phyloP scores from a whole-genome alignment of 2,329 filamentous ascomycete genomes.

The Fusarium sp. region DNA sequence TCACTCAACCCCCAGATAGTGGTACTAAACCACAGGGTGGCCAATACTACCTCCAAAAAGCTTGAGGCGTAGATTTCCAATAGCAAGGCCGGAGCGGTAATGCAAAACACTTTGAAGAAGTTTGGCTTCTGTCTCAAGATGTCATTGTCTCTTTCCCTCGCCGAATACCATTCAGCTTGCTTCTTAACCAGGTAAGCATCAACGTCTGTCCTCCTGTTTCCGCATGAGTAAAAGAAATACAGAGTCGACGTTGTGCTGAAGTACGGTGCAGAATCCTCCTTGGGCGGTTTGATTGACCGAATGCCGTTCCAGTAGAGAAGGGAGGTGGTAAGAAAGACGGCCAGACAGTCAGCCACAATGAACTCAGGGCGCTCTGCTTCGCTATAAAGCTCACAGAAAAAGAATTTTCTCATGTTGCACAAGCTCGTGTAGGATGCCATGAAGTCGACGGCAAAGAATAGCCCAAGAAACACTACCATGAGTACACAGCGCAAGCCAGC shows the following conservation, averaged over 20 bases:
- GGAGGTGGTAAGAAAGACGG: background rate
- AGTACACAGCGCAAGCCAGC: conserved; percentile 15
- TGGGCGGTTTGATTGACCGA: conserved; percentile 9
- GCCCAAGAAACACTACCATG: conserved; percentile 25
- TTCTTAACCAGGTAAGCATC: background rate
- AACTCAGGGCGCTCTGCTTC: background rate
- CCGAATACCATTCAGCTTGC: background rate
- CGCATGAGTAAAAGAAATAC: background rate
- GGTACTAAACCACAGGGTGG: conserved; percentile 1
- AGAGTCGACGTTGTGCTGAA: background rate
- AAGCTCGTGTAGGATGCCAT: conserved; percentile 18
- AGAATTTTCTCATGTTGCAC: conserved; percentile 5
- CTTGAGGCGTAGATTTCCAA: conserved; percentile 18
- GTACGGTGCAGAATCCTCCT: background rate
- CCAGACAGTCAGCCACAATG: background rate
- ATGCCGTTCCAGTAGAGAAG: conserved; percentile 30
- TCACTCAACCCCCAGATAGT: background rate
- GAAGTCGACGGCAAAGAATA: conserved; percentile 8
- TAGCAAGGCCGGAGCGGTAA: conserved; percentile 8
- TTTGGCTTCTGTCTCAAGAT: background rate
- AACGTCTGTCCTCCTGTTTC: background rate
- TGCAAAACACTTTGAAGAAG: conserved; percentile 6
- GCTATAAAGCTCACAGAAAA: conserved; percentile 19
- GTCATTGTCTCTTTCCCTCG: background rate
- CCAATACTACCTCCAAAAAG: conserved; percentile 17